Evolutionary conservation across 805 yeast genomes (phyloP).

Genomic region (Spathaspora arborariae): DNA sequence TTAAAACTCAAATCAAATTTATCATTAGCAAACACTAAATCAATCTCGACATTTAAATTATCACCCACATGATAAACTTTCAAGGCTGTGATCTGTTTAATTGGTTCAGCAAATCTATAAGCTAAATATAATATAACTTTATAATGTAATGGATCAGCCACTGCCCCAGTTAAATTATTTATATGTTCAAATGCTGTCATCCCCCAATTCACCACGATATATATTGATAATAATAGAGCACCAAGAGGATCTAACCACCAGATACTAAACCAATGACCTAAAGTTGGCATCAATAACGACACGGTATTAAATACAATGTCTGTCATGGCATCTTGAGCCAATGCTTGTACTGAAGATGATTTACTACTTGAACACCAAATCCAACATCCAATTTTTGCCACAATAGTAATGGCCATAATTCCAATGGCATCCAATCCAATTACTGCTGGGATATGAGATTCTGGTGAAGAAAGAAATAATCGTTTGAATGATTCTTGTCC

Average conservation of each 20-base stretch:
- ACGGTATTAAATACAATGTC: slow-evolving; percentile 72
- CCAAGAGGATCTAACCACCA: slow-evolving; percentile 81
- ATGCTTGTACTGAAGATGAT: slow-evolving; percentile 69
- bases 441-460: slow-evolving; percentile 37
- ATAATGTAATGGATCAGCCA: slow-evolving; percentile 58
- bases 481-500: slow-evolving; percentile 57
- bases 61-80: slow-evolving; percentile 81
- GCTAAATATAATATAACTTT: slow-evolving; percentile 67
- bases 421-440: slow-evolving; percentile 48
- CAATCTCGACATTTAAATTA: slow-evolving; percentile 71
- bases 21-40: slow-evolving; percentile 47
- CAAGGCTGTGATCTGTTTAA: slow-evolving; percentile 59
- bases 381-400: slow-evolving; percentile 58
- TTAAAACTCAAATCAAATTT: slow-evolving; percentile 48
- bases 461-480: slow-evolving; percentile 31
- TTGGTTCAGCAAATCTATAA: slow-evolving; percentile 63
- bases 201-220: slow-evolving; percentile 64
- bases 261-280: slow-evolving; percentile 47
- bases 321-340: slow-evolving; percentile 79
- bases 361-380: slow-evolving; percentile 56
- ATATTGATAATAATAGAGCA: slow-evolving; percentile 58
- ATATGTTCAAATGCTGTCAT: slow-evolving; percentile 67
- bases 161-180: slow-evolving; percentile 70
- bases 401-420: slow-evolving; percentile 63
- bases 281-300: slow-evolving; percentile 65